These are phyloP conservation scores for Phylloporus scabripes DNA, from an alignment of 768 basidiomycete genomes.

Conservation along the genomic window DNA sequence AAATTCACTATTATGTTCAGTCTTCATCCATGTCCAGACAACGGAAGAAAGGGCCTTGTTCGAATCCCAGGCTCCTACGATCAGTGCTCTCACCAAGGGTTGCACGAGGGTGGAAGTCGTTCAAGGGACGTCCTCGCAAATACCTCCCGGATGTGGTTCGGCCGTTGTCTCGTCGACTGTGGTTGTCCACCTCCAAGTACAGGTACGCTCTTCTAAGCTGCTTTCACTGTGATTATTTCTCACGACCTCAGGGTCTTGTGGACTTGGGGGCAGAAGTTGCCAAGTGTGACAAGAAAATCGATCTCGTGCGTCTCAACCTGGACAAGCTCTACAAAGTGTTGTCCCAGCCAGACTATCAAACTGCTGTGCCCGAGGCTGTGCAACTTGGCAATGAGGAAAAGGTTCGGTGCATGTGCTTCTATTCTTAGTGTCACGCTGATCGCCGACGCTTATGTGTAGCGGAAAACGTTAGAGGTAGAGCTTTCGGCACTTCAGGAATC, in stretches of 20 bases:
- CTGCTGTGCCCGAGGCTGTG: conserved; percentile 64
- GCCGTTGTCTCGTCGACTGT: conserved; percentile 70
- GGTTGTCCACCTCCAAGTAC: conserved; percentile 78
- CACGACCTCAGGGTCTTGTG: conserved; percentile 66
- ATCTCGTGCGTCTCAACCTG: conserved; percentile 56
- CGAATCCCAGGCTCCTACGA: conserved; percentile 64
- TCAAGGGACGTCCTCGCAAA: conserved; percentile 47
- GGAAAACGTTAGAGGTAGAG: conserved; percentile 75
- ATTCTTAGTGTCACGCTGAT: not conserved
- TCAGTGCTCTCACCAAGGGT: conserved; percentile 80
- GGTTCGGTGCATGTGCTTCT: conserved; percentile 40
- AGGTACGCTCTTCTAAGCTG: conserved; percentile 38
- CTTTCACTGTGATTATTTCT: not conserved
- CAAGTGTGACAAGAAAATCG: conserved; percentile 88
- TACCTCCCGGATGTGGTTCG: conserved; percentile 87
- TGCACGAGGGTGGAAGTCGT: conserved; percentile 72
- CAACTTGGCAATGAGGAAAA: conserved; percentile 45
- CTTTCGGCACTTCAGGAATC: conserved; percentile 65
- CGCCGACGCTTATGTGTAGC: conserved; percentile 35
- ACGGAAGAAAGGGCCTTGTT: conserved; percentile 62
- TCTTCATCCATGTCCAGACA: conserved; percentile 69
- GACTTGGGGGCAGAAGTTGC: conserved; percentile 83
- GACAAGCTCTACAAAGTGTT: conserved; percentile 75
- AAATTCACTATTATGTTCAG: conserved; percentile 34
- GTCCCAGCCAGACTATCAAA: conserved; percentile 69